These are phyloP conservation scores for Cochliopodium minus DNA, from an alignment of 208 protist genomes.

Conservation along the genomic window DNA sequence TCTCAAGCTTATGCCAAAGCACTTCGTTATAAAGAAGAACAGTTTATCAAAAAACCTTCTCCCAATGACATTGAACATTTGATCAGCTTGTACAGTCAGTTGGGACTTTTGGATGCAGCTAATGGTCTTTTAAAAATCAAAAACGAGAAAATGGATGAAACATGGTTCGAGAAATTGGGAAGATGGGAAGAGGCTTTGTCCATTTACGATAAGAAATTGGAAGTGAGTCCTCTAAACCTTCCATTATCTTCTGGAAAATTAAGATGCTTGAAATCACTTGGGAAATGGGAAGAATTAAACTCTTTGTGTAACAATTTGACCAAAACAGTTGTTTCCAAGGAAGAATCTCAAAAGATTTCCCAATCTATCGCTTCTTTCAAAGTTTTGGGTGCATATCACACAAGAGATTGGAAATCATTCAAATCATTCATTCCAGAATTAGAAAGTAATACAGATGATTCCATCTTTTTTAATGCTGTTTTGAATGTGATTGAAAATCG, in stretches of 20 bases:
- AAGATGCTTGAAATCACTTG: conserved; percentile 85
- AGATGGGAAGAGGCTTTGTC: conserved; percentile 88
- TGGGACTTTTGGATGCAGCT: conserved; percentile 89
- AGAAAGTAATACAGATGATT: too few species aligned
- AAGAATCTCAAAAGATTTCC: too few species aligned
- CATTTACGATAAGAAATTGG: conserved; percentile 36
- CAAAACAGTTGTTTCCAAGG: too few species aligned
- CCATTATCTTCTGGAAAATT: conserved; percentile 57
- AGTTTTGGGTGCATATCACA: too few species aligned
- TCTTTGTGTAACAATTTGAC: conserved; percentile 52
- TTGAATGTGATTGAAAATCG: conserved; percentile 4
- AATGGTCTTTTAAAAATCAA: conserved; percentile 78
- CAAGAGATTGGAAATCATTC: too few species aligned
- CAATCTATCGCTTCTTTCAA: too few species aligned
- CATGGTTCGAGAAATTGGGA: conserved; percentile 76
- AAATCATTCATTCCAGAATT: too few species aligned
- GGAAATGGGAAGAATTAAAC: conserved; percentile 66
- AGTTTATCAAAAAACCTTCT: conserved; percentile 2
- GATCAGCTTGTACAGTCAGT: conserved; percentile 91
- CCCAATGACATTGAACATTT: conserved; percentile 2
- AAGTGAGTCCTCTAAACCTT: background rate
- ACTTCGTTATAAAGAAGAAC: conserved; percentile 73
- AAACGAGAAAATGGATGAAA: conserved; percentile 49
- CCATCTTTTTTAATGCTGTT: conserved; percentile 39
- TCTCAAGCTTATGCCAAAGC: conserved; percentile 78